Conservation (phyloP, 768 basidiomycete species). For the Neoboletus magnificus region DNA sequence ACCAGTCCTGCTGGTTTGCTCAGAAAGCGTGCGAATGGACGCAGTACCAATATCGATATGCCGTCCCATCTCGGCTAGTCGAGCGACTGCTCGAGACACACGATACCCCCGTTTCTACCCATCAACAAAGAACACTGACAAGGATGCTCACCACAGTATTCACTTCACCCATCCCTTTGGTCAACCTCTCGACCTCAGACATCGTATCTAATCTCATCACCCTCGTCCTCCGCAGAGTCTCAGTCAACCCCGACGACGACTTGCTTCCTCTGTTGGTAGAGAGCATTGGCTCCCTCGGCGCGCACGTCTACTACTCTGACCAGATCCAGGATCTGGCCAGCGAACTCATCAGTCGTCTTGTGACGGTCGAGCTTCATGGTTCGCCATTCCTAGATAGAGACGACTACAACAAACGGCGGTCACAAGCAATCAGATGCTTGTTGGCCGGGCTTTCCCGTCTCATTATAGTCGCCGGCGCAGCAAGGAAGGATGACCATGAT, state of each 20-base stretch:
- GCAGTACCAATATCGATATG: slow-evolving; percentile 91
- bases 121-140: slow-evolving; percentile 59
- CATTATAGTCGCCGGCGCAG: slow-evolving; percentile 55
- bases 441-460: slow-evolving; percentile 69
- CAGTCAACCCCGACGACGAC: slow-evolving; percentile 57
- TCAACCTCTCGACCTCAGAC: slow-evolving; percentile 90
- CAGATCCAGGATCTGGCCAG: slow-evolving; percentile 91
- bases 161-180: slow-evolving; percentile 74
- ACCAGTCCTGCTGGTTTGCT: slow-evolving; percentile 81
- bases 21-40: slow-evolving; percentile 80
- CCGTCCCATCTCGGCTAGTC: slow-evolving; percentile 79
- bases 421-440: slow-evolving; percentile 67
- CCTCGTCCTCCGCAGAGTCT: slow-evolving; percentile 67
- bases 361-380: slow-evolving; percentile 66
- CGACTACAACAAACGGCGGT: slow-evolving; percentile 43
- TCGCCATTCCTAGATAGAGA: slow-evolving; percentile 40
- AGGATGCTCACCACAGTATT: slow-evolving; percentile 83
- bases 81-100: slow-evolving; percentile 68
- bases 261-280: slow-evolving; percentile 67
- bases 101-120: slow-evolving; percentile 45
- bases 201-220: slow-evolving; percentile 76
- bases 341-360: slow-evolving; percentile 74
- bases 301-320: slow-evolving; percentile 93
- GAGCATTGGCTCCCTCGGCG: slow-evolving; percentile 79
- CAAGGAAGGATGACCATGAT: slow-evolving; percentile 24